phyloP scores from a whole-genome alignment of 164 flowering plant species.

The Protea cynaroides region DNA sequence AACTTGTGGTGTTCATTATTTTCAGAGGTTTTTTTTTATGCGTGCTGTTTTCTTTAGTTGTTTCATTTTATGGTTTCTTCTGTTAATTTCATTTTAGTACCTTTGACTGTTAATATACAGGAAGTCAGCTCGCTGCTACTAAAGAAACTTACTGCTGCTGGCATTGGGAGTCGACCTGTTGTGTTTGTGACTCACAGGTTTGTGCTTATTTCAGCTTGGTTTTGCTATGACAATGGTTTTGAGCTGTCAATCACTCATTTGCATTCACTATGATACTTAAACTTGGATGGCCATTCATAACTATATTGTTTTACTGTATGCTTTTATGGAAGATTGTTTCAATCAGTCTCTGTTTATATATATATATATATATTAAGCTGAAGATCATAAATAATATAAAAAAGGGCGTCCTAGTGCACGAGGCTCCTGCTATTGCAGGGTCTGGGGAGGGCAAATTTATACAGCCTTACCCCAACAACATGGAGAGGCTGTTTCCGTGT shows the following conservation, averaged over 20 bases:
- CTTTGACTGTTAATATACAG: constrained; percentile 34
- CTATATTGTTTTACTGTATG: neutral
- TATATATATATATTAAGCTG: no score
- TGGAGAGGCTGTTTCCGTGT: no score
- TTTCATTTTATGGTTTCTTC: neutral
- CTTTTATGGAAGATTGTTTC: neutral
- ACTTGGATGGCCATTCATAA: neutral
- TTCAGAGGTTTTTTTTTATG: neutral
- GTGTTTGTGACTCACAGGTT: constrained; percentile 96
- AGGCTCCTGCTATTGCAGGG: no score
- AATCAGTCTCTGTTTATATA: no score
- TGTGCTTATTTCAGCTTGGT: neutral
- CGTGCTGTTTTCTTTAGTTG: neutral
- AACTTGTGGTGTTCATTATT: no score
- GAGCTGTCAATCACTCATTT: neutral
- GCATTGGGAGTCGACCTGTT: constrained; percentile 91
- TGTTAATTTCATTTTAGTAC: neutral
- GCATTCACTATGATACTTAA: neutral
- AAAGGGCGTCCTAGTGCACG: no score
- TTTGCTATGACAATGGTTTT: neutral
- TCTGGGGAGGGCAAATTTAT: no score
- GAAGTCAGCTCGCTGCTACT: constrained; percentile 92
- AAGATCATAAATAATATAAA: no score
- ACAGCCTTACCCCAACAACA: no score
- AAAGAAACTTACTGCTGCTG: constrained; percentile 86